These are phyloP conservation scores for Taxawa tesnikishii DNA, from an alignment of 2,329 filamentous ascomycete genomes.

Conservation along the genomic window DNA sequence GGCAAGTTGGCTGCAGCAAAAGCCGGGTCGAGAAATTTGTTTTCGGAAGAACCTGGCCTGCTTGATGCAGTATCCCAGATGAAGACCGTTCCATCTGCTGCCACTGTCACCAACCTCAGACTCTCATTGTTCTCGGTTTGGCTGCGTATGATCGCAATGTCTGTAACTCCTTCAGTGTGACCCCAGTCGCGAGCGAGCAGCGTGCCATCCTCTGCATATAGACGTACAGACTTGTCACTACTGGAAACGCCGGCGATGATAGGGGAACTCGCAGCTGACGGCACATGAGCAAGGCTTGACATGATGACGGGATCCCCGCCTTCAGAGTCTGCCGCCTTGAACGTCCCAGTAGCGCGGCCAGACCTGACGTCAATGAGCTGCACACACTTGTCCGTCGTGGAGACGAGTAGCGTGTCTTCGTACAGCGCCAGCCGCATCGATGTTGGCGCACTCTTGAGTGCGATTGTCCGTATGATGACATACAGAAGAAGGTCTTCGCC, in stretches of 20 bases:
- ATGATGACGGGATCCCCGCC: conserved; percentile 72
- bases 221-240: conserved; percentile 85
- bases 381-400: conserved; percentile 50
- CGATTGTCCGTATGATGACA: conserved; percentile 62
- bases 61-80: conserved; percentile 27
- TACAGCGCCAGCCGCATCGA: conserved; percentile 66
- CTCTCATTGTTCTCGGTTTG: conserved; percentile 24
- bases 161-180: conserved; percentile 87
- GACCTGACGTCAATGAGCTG: conserved; percentile 42
- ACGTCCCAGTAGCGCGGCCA: conserved; percentile 58
- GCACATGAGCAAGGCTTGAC: conserved; percentile 57
- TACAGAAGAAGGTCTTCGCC: conserved; percentile 51
- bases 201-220: conserved; percentile 72
- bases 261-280: conserved; percentile 45
- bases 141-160: conserved; percentile 48
- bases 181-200: conserved; percentile 87
- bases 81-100: conserved; percentile 39
- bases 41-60: conserved; percentile 2
- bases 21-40: conserved; percentile 2
- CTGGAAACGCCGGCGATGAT: conserved; percentile 81
- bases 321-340: conserved; percentile 73
- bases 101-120: conserved; percentile 37
- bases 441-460: conserved; percentile 73
- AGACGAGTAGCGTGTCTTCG: conserved; percentile 41
- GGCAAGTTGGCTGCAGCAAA: conserved; percentile 7